Base-by-base conservation (phyloP, 495 filamentous ascomycete genomes). In the Pyronema domesticum region DNA sequence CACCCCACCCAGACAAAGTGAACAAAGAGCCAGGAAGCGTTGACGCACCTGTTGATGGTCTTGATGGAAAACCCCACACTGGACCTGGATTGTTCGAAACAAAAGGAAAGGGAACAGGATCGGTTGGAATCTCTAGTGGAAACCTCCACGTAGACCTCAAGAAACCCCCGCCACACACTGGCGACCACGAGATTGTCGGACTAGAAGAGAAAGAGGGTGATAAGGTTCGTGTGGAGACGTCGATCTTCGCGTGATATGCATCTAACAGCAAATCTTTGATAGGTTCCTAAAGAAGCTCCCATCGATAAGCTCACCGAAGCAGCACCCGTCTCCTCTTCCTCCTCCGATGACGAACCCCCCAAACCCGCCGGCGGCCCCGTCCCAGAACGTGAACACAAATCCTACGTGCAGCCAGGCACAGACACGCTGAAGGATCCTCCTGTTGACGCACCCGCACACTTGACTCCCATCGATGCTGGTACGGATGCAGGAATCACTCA, bases 61-160 rank as follows among this genome's bases (percentile, higher is more conserved):
- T 86, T 58, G 91, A 98, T 74, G 91, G 91, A 23, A 89, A 87
- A 72, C 91, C 91, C 35, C 91, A 98, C 66, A 78, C 79, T 19
- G 91, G 91, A 7, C 91, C 93, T 2, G 73, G 73, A 15, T 59
- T 66, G n/a, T 63, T 65, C 37, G 64, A 70, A 45, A 63, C 48
- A 6, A 57, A 54, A 7, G 62, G 60, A 52, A 68, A 67, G 55
- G 61, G 59, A 33, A 57, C 53, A 2, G 65, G 60, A 1, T 57
- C 64, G 42, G 48, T 65, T 18, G 63, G 63, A 13, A 60, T 65
- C 8, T 63, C 59, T 51, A 63, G 63, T 11, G 63, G 63, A 2
- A 50, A 53, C 30, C 49, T 56, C 1, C 89, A 84, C 68, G 82
- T 91, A 49, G 81, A 83, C 58, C 79, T 81, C 17, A 78, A 67